Base-by-base conservation (phyloP, 2,329 filamentous ascomycete genomes). In the Neobulgaria alba region DNA sequence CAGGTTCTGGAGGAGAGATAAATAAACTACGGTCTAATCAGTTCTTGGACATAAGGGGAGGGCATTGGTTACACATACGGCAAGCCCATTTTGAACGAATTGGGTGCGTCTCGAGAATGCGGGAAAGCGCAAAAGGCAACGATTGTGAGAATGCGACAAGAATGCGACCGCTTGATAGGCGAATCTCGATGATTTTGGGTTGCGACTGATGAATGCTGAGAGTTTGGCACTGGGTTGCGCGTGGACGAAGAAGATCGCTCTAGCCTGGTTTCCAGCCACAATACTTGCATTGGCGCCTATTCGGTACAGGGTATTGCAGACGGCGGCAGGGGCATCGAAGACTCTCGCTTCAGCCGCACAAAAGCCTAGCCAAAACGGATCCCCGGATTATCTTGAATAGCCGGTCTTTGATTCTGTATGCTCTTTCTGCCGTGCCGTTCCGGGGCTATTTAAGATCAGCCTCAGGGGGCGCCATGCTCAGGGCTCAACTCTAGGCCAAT, bases 1-100 rank as follows among this genome's bases (percentile, higher is more conserved):
- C 52, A 42, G 56, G 53, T 45, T 54, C 53, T 26, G 49, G 36
- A 30, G 57, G 58, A 21, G 51, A 49, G 42, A 57, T 49, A 29
- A 57, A 60, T 32, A 60, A 49, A 47, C 58, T 61, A 34, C 37
- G 36, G 40, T 41, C 18, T 40, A 26, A 39, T 59, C 48, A 56
- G 49, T 12, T 7, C 47, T 42, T 31, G 42, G 17, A 44, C 36
- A 38, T 32, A 29, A 46, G 37, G 39, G 41, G 42, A 31, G 39
- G 45, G 48, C 42, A 39, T 42, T 49, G 49, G 41, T 32, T 30
- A 10, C 23, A 41, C 55, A 47, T 50, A 61, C 58, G 55, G 58
- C 18, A 60, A 43, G 37, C 58, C 58, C 58, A 61, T 60, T 45
- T 48, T 52, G 23, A 7, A 31, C 15, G 26, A 37, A 39, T 39